Conservation (phyloP, 1,284 basidiomycete species). For the Apiotrichum mycotoxinovorans region DNA sequence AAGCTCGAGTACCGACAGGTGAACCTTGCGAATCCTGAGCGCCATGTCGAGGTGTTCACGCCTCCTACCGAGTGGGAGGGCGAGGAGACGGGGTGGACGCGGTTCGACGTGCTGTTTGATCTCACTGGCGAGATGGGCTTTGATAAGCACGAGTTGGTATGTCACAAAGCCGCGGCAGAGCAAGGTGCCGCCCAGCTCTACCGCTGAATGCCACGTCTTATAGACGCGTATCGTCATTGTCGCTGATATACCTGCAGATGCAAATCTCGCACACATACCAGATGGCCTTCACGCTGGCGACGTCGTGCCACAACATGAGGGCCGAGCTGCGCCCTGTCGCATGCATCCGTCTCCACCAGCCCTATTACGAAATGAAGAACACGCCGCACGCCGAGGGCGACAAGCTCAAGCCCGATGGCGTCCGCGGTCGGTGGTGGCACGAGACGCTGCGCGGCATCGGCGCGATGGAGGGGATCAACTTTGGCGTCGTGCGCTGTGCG, state of each 20-base stretch:
- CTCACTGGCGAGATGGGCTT: slow-evolving; percentile 66
- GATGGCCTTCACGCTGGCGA: slow-evolving; percentile 64
- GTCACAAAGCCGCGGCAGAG: no score
- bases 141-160: slow-evolving; percentile 67
- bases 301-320: slow-evolving; percentile 56
- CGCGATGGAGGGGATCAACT: slow-evolving; percentile 66
- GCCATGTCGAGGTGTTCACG: slow-evolving; percentile 38
- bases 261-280: slow-evolving; percentile 75
- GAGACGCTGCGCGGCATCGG: slow-evolving; percentile 73
- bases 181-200: no score
- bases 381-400: slow-evolving; percentile 60
- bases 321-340: slow-evolving; percentile 62
- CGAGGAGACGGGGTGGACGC: slow-evolving; percentile 16
- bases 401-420: slow-evolving; percentile 67
- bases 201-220: no score
- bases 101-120: slow-evolving; percentile 45
- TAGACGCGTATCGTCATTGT: background rate
- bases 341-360: slow-evolving; percentile 73
- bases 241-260: slow-evolving; percentile 28
- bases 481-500: slow-evolving; percentile 61
- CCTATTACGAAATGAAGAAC: slow-evolving; percentile 69
- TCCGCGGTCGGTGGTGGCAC: slow-evolving; percentile 83
- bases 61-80: slow-evolving; percentile 29
- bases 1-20: slow-evolving; percentile 67
- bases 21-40: slow-evolving; percentile 62